Base-by-base conservation (phyloP, 257 asterid species). In the Nicotiana obtusifolia region DNA sequence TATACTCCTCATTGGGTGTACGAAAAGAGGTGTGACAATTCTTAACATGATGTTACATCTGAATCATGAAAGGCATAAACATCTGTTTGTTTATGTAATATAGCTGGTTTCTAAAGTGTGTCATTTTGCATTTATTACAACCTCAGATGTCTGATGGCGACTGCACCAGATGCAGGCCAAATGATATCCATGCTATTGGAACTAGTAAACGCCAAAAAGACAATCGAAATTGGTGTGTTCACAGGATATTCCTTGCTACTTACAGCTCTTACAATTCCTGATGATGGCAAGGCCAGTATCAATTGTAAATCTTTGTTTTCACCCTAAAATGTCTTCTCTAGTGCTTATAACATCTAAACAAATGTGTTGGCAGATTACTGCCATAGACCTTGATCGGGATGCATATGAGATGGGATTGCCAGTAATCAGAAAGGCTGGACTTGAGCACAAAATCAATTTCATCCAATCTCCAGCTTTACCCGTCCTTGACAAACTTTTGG, bases 371-470 rank as follows among this genome's bases (percentile, higher is more conserved):
- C 47, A 41, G 88, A 85, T 86, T 67, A 79, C 69, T 9, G 90
- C 90, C 69, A 82, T 88, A 4, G 92, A 89, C 78, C 61, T 67
- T 9, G 83, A 87, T 81, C 68, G 30, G 19, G 28, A 56, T 2
- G 76, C 90, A 17, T 86, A 80, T 26, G 78, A 89, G 20, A 57
- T 88, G 2, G 92, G 91, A 14, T 62, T 85, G 81, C 90, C 89
- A 16, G 41, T 89, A 7, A 88, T 88, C 1, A 22, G 33, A 13
- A 85, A 84, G 57, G 88, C 90, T 7, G 89, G 88, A 22, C 86
- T 88, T 7, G 89, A 85, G 41, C 88, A 85, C 87, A 88, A 89
- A 22, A 86, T 89, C 73, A 49, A 83, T 11, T 88, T 86, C 80
- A 81, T 86, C 28, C 81, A 78, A 77, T 88, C 91, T 20, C 64